A percentile compares a stretch with the other conserved stretches of the same genome.
Conservation (phyloP, 2,329 filamentous ascomycete species). For the Microcyclosporella mali region DNA sequence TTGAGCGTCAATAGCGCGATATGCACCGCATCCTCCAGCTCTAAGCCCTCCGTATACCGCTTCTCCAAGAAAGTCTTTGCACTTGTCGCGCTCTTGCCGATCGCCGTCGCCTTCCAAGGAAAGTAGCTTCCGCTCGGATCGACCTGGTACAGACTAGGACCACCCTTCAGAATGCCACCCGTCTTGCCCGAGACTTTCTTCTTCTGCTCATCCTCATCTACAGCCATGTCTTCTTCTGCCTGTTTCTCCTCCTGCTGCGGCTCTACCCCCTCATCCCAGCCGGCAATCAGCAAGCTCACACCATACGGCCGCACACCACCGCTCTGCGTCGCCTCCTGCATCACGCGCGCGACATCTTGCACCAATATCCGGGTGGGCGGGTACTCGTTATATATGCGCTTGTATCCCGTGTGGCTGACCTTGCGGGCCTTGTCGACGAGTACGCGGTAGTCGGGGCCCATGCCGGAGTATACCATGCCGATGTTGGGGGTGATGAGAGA, state of each 20-base stretch:
- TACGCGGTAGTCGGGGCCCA: constrained; percentile 97
- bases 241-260: constrained; percentile 69
- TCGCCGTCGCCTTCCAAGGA: constrained; percentile 98
- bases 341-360: constrained; percentile 93
- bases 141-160: constrained; percentile 96
- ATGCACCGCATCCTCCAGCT: constrained; percentile 96
- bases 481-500: constrained; percentile 98
- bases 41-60: constrained; percentile 92
- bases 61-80: constrained; percentile 99
- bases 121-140: constrained; percentile 99
- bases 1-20: constrained; percentile 96
- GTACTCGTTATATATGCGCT: constrained; percentile 99
- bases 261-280: constrained; percentile 95
- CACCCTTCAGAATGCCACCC: constrained; percentile 89
- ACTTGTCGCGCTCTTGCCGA: constrained; percentile 95
- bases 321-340: constrained; percentile 98
- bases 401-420: constrained; percentile 96
- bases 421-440: constrained; percentile 97
- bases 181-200: constrained; percentile 80
- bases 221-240: constrained; percentile 46
- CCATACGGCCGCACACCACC: constrained; percentile 96
- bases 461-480: constrained; percentile 98
- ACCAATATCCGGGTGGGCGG: constrained; percentile 99
- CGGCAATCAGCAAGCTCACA: constrained; percentile 89
- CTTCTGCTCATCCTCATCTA: constrained; percentile 54